These are phyloP conservation scores for Gloeopeniophorella convolvens DNA, from an alignment of 768 basidiomycete species.

Conservation along the genomic window DNA sequence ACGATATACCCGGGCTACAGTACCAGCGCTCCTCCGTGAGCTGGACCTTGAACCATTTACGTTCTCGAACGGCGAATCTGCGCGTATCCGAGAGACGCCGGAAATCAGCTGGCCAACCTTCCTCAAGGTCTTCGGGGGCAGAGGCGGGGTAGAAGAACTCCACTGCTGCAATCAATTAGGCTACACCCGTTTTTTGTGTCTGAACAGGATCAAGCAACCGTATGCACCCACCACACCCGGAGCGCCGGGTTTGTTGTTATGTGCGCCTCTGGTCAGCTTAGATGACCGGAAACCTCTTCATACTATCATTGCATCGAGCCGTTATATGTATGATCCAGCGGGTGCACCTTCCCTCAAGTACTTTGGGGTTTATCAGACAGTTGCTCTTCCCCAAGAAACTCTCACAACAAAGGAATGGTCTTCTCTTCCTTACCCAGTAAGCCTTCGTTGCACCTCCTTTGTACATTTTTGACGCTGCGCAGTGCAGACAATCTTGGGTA, in stretches of 20 bases:
- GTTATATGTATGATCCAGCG: too few relatives aligned
- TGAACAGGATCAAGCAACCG: background rate
- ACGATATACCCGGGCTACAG: too few relatives aligned
- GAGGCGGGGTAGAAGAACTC: background rate
- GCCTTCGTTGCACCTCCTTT: too few relatives aligned
- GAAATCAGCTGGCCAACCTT: background rate
- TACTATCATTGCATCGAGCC: too few relatives aligned
- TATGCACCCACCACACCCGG: background rate
- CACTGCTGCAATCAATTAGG: background rate
- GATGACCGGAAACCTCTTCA: too few relatives aligned
- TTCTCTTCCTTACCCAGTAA: too few relatives aligned
- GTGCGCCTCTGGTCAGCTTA: too few relatives aligned
- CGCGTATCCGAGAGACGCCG: background rate
- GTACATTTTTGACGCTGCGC: background rate
- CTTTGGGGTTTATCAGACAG: background rate
- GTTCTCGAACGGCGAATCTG: background rate
- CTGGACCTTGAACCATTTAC: background rate
- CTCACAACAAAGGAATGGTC: too few relatives aligned
- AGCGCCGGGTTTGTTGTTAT: background rate
- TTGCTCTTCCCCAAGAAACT: conserved; percentile 12
- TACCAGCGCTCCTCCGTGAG: too few relatives aligned
- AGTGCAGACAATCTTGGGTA: background rate
- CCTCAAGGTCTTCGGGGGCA: background rate
- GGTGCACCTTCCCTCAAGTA: too few relatives aligned
- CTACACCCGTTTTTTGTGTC: background rate